Evolutionary conservation across 305 asterid genomes (phyloP).

Genomic region (Rubia tinctorum): DNA sequence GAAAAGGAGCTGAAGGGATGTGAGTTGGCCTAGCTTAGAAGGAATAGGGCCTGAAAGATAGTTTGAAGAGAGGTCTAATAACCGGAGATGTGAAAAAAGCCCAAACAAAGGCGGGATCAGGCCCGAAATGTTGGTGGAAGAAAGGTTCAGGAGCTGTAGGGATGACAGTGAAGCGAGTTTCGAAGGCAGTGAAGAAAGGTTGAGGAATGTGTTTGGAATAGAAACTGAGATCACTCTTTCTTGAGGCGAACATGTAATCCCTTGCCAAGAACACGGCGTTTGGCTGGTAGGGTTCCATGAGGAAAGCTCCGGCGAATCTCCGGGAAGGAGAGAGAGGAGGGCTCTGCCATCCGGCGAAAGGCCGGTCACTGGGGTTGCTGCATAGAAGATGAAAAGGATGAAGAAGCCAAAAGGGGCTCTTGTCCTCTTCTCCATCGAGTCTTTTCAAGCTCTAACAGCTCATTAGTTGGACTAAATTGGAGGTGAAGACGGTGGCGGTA

Average conservation of each 20-base stretch:
- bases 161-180: slow-evolving; percentile 67
- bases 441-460: slow-evolving; percentile 14
- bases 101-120: slow-evolving; percentile 63
- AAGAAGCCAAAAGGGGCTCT: slow-evolving; percentile 20
- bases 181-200: slow-evolving; percentile 61
- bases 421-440: slow-evolving; percentile 30
- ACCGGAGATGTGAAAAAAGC: slow-evolving; percentile 54
- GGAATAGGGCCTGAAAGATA: slow-evolving; percentile 63
- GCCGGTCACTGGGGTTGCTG: slow-evolving; percentile 27
- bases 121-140: slow-evolving; percentile 84
- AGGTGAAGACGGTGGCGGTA: slow-evolving; percentile 18
- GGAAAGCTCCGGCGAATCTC: slow-evolving; percentile 58
- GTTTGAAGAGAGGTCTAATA: slow-evolving; percentile 72
- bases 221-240: slow-evolving; percentile 79
- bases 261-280: slow-evolving; percentile 93
- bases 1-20: slow-evolving; percentile 63
- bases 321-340: slow-evolving; percentile 67
- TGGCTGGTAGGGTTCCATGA: slow-evolving; percentile 68
- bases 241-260: slow-evolving; percentile 82
- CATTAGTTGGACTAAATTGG: slow-evolving; percentile 12
- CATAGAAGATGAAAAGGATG: slow-evolving; percentile 20
- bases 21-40: slow-evolving; percentile 52
- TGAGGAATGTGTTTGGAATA: slow-evolving; percentile 71
- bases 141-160: slow-evolving; percentile 80
- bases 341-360: slow-evolving; percentile 82